Conservation (phyloP, 768 basidiomycete species). For the Podaxis sp. region DNA sequence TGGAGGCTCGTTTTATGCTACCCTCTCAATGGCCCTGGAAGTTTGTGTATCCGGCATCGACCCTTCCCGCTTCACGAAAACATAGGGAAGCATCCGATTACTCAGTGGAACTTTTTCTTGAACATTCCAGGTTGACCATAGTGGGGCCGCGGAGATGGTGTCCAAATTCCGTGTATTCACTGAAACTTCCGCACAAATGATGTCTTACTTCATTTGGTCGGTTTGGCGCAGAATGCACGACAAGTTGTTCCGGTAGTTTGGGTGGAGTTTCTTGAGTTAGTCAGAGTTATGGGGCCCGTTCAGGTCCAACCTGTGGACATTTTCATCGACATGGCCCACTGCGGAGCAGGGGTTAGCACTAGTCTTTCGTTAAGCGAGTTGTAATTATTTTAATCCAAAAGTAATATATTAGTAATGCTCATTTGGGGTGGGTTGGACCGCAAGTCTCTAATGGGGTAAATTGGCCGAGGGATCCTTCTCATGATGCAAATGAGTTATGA, state of each 20-base stretch:
- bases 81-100: background rate
- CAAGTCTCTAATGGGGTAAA: background rate
- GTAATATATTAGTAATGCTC: background rate
- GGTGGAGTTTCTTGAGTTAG: background rate
- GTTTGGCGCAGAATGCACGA: background rate
- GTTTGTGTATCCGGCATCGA: conserved; percentile 18
- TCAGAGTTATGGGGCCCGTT: too few relatives aligned
- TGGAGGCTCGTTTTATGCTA: conserved; percentile 15
- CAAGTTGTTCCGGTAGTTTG: background rate
- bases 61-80: conserved; percentile 11
- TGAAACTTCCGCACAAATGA: background rate
- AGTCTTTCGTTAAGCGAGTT: background rate
- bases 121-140: too few relatives aligned
- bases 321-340: background rate
- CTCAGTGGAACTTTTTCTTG: background rate
- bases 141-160: background rate
- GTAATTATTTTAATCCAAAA: too few relatives aligned
- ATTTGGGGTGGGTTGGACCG: background rate
- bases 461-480: background rate
- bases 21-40: conserved; percentile 16
- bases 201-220: background rate
- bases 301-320: too few relatives aligned
- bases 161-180: background rate
- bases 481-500: too few relatives aligned
- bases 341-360: background rate